Base-by-base conservation (phyloP, 306 rosid species). In the Trifolium dubium region DNA sequence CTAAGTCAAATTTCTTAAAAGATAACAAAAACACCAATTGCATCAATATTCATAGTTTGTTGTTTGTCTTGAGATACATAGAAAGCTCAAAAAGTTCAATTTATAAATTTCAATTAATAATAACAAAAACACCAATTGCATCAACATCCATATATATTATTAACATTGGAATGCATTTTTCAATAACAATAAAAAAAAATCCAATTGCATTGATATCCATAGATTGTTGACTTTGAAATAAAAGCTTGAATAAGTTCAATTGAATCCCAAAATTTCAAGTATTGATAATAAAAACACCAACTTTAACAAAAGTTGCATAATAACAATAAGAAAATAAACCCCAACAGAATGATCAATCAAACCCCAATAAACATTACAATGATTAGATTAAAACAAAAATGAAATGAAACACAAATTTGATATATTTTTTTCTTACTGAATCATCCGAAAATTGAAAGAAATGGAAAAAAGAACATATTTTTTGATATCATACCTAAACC, bases 11-110 rank as follows among this genome's bases (percentile, higher is more conserved):
- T 12, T 56, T 11, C 47, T 31, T 49, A 17, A 30, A 73, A 9
- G 53, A 9, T 8, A 15, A 41, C 0, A 41, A 41, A 43, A 43
- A 43, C 14, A 29, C 8, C 10, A 49, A 68, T 10, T 64, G 29
- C 39, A 59, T 88, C 90, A 29, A 87, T 59, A 54, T 85, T 89
- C 94, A 92, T 88, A 71, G 61, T 23, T 23, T 23, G 30, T 23
- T 56, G 2, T 63, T 17, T 8, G 15, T 81, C 85, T 75, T 31
- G 78, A 11, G 28, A 56, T 37, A 8, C 47, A 56, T 31, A 8
- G 41, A 69, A 80, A 43, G 15, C 55, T 64, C 54, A 43, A 51
- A 12, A 72, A 56, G 54, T 23, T 19, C 69, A 72, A 80, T 5
- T 76, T 17, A 41, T 32, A 69, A 29, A 30, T 5, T 55, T 29